A percentile compares a stretch with the other conserved stretches of the same genome.
These are phyloP conservation scores for Colletotrichum ledebouriae DNA, from an alignment of 2,329 filamentous ascomycete species.

Conservation along the genomic window DNA sequence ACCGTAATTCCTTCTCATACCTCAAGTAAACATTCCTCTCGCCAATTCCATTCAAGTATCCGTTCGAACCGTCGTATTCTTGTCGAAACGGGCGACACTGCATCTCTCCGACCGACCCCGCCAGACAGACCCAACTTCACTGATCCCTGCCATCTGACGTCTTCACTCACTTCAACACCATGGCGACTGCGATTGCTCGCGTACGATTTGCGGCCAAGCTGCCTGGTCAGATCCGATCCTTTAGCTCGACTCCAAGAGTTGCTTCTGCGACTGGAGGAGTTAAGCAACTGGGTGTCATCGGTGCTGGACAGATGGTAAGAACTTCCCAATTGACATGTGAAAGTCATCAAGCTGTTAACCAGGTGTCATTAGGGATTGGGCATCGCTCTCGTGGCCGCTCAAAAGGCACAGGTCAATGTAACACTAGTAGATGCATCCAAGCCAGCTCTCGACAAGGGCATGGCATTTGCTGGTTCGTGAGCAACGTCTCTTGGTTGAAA, in stretches of 20 bases:
- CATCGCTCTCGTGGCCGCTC: conserved; percentile 93
- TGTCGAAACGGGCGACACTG: neutral
- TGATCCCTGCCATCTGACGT: conserved; percentile 37
- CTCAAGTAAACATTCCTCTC: conserved; percentile 13
- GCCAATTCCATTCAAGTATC: neutral
- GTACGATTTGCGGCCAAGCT: conserved; percentile 42
- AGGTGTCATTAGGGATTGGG: conserved; percentile 79
- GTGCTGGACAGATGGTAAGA: conserved; percentile 94
- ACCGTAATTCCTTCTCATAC: conserved; percentile 5
- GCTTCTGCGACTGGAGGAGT: conserved; percentile 73
- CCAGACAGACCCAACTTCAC: neutral
- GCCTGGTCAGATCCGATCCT: conserved; percentile 65
- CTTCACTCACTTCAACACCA: conserved; percentile 17
- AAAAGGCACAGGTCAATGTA: conserved; percentile 86
- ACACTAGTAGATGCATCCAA: conserved; percentile 88
- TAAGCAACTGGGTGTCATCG: conserved; percentile 90
- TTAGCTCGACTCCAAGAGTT: conserved; percentile 76
- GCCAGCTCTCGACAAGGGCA: conserved; percentile 86
- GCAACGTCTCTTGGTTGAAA: neutral
- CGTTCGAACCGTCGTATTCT: neutral
- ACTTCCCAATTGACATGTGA: conserved; percentile 53
- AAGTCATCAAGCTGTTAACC: conserved; percentile 44
- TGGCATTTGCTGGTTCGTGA: conserved; percentile 84
- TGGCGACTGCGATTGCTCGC: conserved; percentile 41
- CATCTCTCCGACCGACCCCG: neutral